phyloP scores from a whole-genome alignment of 805 yeast genomes.

The Yarrowia sp. region DNA sequence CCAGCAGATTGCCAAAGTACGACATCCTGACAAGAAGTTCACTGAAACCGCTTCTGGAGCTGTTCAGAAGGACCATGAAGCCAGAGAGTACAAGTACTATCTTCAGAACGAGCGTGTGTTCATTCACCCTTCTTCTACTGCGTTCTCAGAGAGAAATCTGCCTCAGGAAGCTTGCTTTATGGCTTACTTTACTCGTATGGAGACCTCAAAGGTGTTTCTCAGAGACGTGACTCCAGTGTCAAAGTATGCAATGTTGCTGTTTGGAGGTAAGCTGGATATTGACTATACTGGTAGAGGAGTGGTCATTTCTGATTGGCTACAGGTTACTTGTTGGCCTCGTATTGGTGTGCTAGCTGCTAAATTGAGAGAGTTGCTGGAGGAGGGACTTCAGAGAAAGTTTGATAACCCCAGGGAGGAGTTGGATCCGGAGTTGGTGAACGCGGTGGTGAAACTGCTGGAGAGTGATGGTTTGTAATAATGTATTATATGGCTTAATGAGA shows the following conservation, averaged over 20 bases:
- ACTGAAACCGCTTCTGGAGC: conserved; percentile 72
- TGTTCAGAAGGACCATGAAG: conserved; percentile 81
- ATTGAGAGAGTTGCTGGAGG: conserved; percentile 63
- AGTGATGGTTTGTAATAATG: not conserved
- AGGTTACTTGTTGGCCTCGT: conserved; percentile 89
- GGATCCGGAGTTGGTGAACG: conserved; percentile 26
- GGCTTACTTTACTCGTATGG: conserved; percentile 56
- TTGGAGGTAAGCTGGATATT: conserved; percentile 58
- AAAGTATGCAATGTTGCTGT: conserved; percentile 67
- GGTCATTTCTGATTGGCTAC: conserved; percentile 83
- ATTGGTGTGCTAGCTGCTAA: conserved; percentile 82
- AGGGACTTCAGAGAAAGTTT: conserved; percentile 60
- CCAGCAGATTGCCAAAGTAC: conserved; percentile 80
- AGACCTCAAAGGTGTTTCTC: conserved; percentile 66
- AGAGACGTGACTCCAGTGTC: conserved; percentile 79
- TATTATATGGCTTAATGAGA: not conserved
- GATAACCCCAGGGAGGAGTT: conserved; percentile 46
- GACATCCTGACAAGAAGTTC: conserved; percentile 77
- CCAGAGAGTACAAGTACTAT: conserved; percentile 69
- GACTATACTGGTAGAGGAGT: conserved; percentile 71
- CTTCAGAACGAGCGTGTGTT: conserved; percentile 63
- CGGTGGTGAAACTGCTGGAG: conserved; percentile 6
- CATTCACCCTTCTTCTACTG: conserved; percentile 79
- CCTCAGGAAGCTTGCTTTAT: conserved; percentile 48
- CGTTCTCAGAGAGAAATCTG: conserved; percentile 53